Base-by-base conservation (phyloP, 441 rosid species). In the Pelargonium australe region DNA sequence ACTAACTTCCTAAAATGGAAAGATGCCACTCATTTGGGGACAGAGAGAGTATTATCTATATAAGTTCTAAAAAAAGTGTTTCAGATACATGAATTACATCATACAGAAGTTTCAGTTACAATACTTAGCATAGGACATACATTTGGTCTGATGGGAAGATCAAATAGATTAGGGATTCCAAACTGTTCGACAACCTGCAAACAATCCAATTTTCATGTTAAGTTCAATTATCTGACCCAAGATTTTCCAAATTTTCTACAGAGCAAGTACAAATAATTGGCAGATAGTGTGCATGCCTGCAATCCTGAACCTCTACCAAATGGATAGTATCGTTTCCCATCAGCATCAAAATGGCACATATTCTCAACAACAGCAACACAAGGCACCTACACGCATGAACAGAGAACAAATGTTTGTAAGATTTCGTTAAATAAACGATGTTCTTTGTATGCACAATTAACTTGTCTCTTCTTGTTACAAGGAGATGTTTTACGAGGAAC, bases 271-370 rank as follows among this genome's bases (percentile, higher is more conserved):
- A 78, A 60, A 55, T 58, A 63, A 62, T 6, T 17, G 28, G 43
- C 1, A 57, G 71, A 57, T 64, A 65, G 67, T 34, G 63, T 66
- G 66, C 87, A 63, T 85, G 80, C 98, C 97, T 91, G 90, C 72
- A 96, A 80, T 58, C 98, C 97, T 66, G 98, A 94, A 71, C 98
- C 98, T 88, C 91, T 86, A 40, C 97, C 97, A 69, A 94, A 91
- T 67, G 98, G 98, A 78, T 94, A 94, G 73, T 85, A 86, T 68
- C 98, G 93, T 82, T 91, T 89, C 62, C 98, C 98, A 74, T 89
- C 96, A 60, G 92, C 96, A 73, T 94, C 96, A 71, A 91, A 94
- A 79, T 94, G 95, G 80, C 95, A 89, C 98, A 91, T 94, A 81
- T 91, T 94, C 84, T 94, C 97, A 66, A 94, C 96, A 55, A 91